Percentiles rank a stretch among this genome's conserved stretches.
These are phyloP conservation scores for Chaetomium fimeti DNA, from an alignment of 495 filamentous ascomycete species.

Conservation along the genomic window DNA sequence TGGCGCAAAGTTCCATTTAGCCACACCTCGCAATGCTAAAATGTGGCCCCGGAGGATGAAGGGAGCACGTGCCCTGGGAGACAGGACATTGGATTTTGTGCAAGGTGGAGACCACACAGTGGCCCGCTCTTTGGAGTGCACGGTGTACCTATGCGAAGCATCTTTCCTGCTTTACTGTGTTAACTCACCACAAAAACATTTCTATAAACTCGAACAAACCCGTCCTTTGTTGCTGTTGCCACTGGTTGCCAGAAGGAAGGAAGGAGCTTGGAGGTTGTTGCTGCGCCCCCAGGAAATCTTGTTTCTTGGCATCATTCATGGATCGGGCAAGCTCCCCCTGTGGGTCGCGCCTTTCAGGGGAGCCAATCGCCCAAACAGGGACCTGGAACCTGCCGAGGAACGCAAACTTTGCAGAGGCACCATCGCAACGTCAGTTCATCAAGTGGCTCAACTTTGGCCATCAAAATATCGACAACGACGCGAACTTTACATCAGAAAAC, in stretches of 20 bases:
- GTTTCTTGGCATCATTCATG: neutral
- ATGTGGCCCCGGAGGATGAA: neutral
- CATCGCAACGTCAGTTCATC: conserved; percentile 66
- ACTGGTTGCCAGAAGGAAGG: too few relatives aligned
- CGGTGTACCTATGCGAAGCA: too few relatives aligned
- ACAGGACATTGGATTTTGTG: too few relatives aligned
- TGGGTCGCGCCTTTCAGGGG: conserved; percentile 24
- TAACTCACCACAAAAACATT: neutral
- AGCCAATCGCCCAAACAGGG: conserved; percentile 33
- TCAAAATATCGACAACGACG: conserved; percentile 57
- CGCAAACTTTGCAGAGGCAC: conserved; percentile 49
- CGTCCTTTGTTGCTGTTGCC: neutral
- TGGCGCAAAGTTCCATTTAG: neutral
- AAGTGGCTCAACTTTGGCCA: conserved; percentile 51
- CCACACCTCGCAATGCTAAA: neutral
- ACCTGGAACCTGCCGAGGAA: conserved; percentile 35
- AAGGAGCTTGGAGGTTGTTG: neutral
- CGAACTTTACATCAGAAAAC: conserved; percentile 55
- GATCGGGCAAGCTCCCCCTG: neutral
- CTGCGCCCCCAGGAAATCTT: conserved; percentile 6
- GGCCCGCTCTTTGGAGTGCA: too few relatives aligned
- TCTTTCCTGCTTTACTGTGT: neutral
- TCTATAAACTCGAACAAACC: neutral
- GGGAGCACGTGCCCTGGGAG: too few relatives aligned
- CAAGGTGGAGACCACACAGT: too few relatives aligned